Percentiles rank a stretch among this genome's conserved stretches.
phyloP scores from a whole-genome alignment of 345 rosid species.

The Angophora floribunda region DNA sequence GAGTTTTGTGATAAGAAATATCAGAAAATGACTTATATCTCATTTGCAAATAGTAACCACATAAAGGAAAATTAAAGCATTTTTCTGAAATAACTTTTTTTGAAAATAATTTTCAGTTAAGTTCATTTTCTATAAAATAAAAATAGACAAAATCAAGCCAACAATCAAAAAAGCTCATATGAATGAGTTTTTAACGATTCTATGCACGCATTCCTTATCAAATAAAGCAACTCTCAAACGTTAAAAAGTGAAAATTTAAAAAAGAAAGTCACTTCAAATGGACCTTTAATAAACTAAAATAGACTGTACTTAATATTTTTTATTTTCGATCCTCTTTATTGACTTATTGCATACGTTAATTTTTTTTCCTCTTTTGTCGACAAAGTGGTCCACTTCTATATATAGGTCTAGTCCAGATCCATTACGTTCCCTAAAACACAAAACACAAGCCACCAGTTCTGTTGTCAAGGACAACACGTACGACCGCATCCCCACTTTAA shows the following conservation, averaged over 20 bases:
- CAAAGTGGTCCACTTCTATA: neutral
- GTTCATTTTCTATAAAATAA: no score
- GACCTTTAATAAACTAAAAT: neutral
- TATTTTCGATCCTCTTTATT: neutral
- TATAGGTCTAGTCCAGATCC: neutral
- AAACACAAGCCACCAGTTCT: neutral
- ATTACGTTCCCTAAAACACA: neutral
- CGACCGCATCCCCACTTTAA: neutral
- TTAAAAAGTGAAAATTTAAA: no score
- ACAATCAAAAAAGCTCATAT: no score
- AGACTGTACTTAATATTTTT: neutral
- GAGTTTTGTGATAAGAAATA: no score
- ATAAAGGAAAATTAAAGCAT: no score
- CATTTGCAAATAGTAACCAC: no score
- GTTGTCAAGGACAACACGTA: neutral
- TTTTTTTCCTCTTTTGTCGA: neutral
- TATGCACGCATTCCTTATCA: no score
- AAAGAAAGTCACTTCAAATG: neutral
- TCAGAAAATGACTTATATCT: no score
- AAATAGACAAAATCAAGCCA: no score
- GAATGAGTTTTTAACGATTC: no score
- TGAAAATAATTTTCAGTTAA: no score
- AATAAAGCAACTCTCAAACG: neutral
- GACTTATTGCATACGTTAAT: neutral
- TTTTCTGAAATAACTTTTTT: no score